Evolutionary conservation across 2,329 filamentous ascomycete genomes (phyloP).

Genomic region (Lecanicillium sp.): DNA sequence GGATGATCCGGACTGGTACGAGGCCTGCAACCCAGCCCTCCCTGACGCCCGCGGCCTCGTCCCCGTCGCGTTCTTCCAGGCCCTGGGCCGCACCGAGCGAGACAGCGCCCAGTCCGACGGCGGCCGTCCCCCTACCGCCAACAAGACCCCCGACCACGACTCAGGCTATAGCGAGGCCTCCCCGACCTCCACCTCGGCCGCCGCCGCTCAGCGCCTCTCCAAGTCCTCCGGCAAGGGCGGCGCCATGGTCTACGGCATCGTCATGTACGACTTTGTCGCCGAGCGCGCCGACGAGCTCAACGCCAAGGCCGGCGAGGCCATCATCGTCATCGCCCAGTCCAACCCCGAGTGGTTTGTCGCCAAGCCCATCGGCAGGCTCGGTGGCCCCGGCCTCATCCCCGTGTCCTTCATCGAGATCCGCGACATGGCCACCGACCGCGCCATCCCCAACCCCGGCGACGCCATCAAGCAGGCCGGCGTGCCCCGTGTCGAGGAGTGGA

Average conservation of each 20-base stretch:
- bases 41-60: slow-evolving; percentile 85
- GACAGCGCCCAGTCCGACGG: slow-evolving; percentile 71
- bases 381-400: slow-evolving; percentile 89
- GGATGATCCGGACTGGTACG: slow-evolving; percentile 94
- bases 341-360: slow-evolving; percentile 99
- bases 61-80: slow-evolving; percentile 89
- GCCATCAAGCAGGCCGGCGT: slow-evolving; percentile 86
- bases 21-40: slow-evolving; percentile 90
- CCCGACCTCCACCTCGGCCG: slow-evolving; percentile 21
- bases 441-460: slow-evolving; percentile 75
- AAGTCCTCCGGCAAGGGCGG: slow-evolving; percentile 52
- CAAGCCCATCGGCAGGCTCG: slow-evolving; percentile 96
- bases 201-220: slow-evolving; percentile 33
- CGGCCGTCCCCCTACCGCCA: slow-evolving; percentile 38
- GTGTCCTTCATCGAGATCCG: slow-evolving; percentile 95
- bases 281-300: slow-evolving; percentile 95
- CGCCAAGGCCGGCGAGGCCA: slow-evolving; percentile 89
- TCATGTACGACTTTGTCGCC: slow-evolving; percentile 94
- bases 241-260: slow-evolving; percentile 92
- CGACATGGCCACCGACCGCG: slow-evolving; percentile 82
- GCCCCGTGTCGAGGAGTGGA: slow-evolving; percentile 96
- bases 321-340: slow-evolving; percentile 97
- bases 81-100: slow-evolving; percentile 83
- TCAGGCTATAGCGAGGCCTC: slow-evolving; percentile 62
- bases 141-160: slow-evolving; percentile 71